Conservation (phyloP, 2,329 filamentous ascomycete genomes). For the Sarocladium oryzae region DNA sequence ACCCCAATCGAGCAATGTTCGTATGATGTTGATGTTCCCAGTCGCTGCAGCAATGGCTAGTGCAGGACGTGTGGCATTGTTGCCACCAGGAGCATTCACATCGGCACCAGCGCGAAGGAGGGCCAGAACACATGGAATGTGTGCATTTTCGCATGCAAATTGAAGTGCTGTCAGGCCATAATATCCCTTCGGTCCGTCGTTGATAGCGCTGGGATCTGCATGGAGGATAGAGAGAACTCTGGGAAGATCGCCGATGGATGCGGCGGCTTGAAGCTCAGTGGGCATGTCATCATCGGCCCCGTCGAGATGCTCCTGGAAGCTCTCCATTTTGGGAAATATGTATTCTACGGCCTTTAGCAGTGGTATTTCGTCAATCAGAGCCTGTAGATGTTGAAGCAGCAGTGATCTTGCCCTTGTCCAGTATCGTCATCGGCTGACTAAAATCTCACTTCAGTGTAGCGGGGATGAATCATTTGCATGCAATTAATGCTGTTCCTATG, state of each 20-base stretch:
- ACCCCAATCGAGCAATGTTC: constrained; percentile 12
- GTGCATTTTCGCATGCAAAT: background rate
- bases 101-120: constrained; percentile 25
- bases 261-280: background rate
- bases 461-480: too few species aligned
- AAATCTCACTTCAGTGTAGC: too few species aligned
- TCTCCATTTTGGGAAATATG: background rate
- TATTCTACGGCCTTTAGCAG: background rate
- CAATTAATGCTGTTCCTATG: too few species aligned
- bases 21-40: constrained; percentile 19
- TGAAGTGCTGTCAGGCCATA: constrained; percentile 7
- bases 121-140: constrained; percentile 16
- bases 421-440: too few species aligned
- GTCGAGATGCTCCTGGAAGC: background rate
- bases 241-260: background rate
- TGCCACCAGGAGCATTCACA: constrained; percentile 17
- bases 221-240: background rate
- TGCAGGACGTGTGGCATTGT: constrained; percentile 19
- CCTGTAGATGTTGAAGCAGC: too few species aligned
- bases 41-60: constrained; percentile 22
- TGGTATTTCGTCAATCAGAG: background rate
- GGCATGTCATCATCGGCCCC: background rate
- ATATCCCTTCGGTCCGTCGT: background rate
- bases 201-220: background rate
- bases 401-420: too few species aligned